Evolutionary conservation across 2,329 filamentous ascomycete genomes (phyloP), one percentile per base, ranked within the genome.

Genomic region (Zymoseptoria tritici): DNA sequence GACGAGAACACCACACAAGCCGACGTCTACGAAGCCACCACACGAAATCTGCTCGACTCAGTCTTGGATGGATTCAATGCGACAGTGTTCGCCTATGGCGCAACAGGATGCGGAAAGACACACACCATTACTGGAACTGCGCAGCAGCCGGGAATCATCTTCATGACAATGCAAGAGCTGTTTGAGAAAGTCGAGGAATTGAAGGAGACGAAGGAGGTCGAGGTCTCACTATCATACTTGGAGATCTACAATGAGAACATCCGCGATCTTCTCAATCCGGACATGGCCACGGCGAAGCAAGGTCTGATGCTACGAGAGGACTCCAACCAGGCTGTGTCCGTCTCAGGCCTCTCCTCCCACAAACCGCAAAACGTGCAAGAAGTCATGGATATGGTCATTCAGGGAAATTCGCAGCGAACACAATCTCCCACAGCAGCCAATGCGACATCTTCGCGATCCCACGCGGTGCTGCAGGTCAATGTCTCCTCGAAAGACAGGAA

Each of bases 181-280:
- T 99, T 99, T 71, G 94, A 99, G 77, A 90, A 93, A 75, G 96
- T 99, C 66, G 80, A 81, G n/a, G 94, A 97, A 59, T 79, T 90
- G 57, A 87, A 87, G 63, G 85, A 89, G 60, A 91, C 96, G 62
- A 97, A 97, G 76, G 81, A 86, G 26, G 94, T 91, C 3, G 94
- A 97, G 70, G 80, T 99, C 57, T 91, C 92, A 0, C 83, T 99
- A 16, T 97, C 92, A 0, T 99, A 97, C 71, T 82, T 99, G 46
- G 94, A 99, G 73, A 99, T 99, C 64, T 99, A 99, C 81, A 99
- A 99, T 73, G 94, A 99, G 78, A 97, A 92, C 0, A 99, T 99
- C 69, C 90, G 94, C 56, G 94, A 99, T 77, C 78, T 99, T 70
- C 81, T 99, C 51, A 88, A 94, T n/a, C 88, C 90, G 0, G 88